A percentile compares a stretch with the other conserved stretches of the same genome.
phyloP scores from a whole-genome alignment of 257 asterid species.

The Solanum rostratum region DNA sequence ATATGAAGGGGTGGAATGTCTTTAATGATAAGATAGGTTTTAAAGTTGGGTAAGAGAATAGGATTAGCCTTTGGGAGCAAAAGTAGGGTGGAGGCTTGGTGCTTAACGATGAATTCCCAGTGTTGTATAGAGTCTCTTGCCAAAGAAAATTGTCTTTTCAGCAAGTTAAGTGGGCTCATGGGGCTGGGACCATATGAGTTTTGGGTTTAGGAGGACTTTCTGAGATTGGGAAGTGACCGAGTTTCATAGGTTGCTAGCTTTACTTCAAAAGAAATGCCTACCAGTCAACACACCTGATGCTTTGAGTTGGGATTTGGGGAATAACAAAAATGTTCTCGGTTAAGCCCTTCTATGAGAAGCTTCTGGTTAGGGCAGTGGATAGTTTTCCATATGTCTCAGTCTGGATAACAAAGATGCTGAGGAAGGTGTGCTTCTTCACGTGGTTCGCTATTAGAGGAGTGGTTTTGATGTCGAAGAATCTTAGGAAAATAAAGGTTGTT shows the following conservation, averaged over 20 bases:
- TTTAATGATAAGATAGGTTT: not conserved
- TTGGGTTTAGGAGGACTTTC: not conserved
- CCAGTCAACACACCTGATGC: not conserved
- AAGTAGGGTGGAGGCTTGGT: not conserved
- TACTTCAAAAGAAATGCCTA: not conserved
- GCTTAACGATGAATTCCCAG: not conserved
- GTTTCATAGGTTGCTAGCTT: not conserved
- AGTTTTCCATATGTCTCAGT: not conserved
- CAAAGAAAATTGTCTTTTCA: not conserved
- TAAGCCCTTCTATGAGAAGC: not conserved
- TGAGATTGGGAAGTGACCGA: not conserved
- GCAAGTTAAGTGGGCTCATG: not conserved
- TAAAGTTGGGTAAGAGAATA: not conserved
- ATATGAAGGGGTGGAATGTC: not conserved
- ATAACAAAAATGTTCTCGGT: not conserved
- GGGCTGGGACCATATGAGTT: not conserved
- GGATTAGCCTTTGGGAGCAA: not conserved
- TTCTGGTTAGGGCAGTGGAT: not conserved
- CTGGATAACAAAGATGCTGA: not conserved
- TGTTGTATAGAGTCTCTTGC: not conserved
- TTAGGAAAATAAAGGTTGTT: not conserved
- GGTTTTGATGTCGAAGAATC: not conserved
- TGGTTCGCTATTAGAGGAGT: not conserved
- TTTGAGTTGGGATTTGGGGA: not conserved
- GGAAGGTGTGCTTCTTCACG: not conserved